These are phyloP conservation scores for Diaporthe sp. DNA, from an alignment of 2,329 filamentous ascomycete genomes.

Conservation along the genomic window DNA sequence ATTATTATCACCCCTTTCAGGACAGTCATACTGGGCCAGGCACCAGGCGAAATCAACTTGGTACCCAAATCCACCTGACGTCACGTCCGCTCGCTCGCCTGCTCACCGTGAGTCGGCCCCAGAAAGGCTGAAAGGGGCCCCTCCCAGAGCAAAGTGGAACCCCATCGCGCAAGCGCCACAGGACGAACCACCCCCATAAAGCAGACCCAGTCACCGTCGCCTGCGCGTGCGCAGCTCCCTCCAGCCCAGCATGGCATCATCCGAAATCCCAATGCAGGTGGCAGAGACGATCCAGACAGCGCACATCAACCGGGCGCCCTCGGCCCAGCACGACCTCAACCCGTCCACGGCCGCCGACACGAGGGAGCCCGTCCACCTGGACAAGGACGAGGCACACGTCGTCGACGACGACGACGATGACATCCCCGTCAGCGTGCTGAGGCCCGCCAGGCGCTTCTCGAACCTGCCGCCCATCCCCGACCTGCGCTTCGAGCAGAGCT, in stretches of 20 bases:
- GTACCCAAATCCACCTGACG: slow-evolving; percentile 35
- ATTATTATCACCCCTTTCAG: not conserved
- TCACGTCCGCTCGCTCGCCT: slow-evolving; percentile 26
- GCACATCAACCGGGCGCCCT: slow-evolving; percentile 81
- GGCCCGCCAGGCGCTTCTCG: slow-evolving; percentile 62
- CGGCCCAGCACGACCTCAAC: slow-evolving; percentile 81
- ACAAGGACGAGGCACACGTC: slow-evolving; percentile 44
- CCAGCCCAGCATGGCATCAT: slow-evolving; percentile 60
- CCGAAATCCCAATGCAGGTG: slow-evolving; percentile 74
- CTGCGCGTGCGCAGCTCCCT: not conserved
- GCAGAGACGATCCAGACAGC: slow-evolving; percentile 86
- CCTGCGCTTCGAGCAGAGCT: slow-evolving; percentile 97
- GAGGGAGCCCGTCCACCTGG: slow-evolving; percentile 69
- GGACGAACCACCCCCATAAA: slow-evolving; percentile 7
- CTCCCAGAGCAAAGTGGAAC: slow-evolving; percentile 20
- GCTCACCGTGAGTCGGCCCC: slow-evolving; percentile 19
- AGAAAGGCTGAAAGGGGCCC: slow-evolving; percentile 14
- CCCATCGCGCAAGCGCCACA: not conserved
- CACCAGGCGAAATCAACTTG: not conserved
- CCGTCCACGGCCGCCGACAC: slow-evolving; percentile 81
- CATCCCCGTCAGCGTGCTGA: slow-evolving; percentile 76
- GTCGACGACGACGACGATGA: slow-evolving; percentile 73
- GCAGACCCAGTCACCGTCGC: slow-evolving; percentile 17
- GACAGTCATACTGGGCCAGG: slow-evolving; percentile 3
- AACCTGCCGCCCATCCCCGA: slow-evolving; percentile 81